Percentiles rank a stretch among this genome's conserved stretches.
Evolutionary conservation across 2,329 filamentous ascomycete genomes (phyloP).

Genomic region (Stachybotrys chartarum): DNA sequence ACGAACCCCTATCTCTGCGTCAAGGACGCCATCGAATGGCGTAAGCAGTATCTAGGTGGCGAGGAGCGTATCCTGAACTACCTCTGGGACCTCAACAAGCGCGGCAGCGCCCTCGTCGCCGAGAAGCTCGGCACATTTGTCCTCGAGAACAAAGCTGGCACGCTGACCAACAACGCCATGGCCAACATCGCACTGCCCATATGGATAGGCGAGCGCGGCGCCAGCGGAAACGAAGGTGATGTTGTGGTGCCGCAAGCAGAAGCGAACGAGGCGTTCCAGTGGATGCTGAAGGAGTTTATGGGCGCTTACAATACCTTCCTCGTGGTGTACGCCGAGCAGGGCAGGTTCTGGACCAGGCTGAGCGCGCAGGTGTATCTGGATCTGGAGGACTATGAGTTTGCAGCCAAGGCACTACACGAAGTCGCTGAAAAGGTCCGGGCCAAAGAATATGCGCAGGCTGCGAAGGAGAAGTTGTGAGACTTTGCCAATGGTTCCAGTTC

Average conservation of each 20-base stretch:
- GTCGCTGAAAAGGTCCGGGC: constrained; percentile 33
- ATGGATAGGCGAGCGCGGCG: constrained; percentile 17
- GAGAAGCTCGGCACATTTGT: constrained; percentile 60
- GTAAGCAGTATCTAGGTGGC: constrained; percentile 61
- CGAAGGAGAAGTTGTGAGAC: background rate
- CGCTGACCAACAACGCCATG: constrained; percentile 61
- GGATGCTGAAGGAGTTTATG: constrained; percentile 48
- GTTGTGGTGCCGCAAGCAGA: constrained; percentile 22
- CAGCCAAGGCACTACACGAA: constrained; percentile 49
- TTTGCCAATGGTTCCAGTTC: no score
- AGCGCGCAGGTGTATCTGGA: constrained; percentile 85
- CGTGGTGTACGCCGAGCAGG: constrained; percentile 52
- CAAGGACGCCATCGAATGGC: constrained; percentile 64
- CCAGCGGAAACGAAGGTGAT: constrained; percentile 17
- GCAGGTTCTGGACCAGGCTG: constrained; percentile 62
- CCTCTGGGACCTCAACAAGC: constrained; percentile 51
- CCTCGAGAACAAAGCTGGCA: constrained; percentile 57
- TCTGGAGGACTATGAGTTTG: constrained; percentile 68
- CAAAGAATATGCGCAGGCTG: constrained; percentile 20
- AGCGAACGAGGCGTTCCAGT: constrained; percentile 38
- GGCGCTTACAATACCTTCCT: constrained; percentile 66
- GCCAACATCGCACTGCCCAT: constrained; percentile 70
- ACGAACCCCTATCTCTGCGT: constrained; percentile 65
- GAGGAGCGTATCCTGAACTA: constrained; percentile 65
- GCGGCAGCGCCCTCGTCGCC: constrained; percentile 56